phyloP scores from a whole-genome alignment of 148 eudicot species.

The Cornus florida region DNA sequence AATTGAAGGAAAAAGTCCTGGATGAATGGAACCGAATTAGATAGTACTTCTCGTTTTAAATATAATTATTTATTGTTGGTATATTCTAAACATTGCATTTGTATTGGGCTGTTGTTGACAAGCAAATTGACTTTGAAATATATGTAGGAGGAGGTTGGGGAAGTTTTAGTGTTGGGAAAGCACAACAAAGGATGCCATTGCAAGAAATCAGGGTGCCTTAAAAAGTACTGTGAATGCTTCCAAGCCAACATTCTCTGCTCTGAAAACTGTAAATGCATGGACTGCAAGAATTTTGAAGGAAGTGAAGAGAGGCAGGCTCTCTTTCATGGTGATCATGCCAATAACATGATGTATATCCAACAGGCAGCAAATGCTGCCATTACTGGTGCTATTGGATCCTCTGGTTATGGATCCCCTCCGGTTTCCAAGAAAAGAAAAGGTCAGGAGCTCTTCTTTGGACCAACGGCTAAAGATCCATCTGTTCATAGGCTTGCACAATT shows the following conservation, averaged over 20 bases:
- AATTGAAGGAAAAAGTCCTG: neutral
- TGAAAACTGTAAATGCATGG: slow-evolving; percentile 92
- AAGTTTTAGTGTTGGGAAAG: slow-evolving; percentile 58
- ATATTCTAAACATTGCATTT: neutral
- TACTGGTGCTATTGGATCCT: slow-evolving; percentile 94
- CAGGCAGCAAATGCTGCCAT: slow-evolving; percentile 99
- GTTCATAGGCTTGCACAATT: slow-evolving; percentile 48
- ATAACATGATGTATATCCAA: slow-evolving; percentile 68
- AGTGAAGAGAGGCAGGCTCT: slow-evolving; percentile 97
- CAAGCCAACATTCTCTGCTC: slow-evolving; percentile 98
- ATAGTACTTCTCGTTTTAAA: neutral
- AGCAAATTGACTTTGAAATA: neutral
- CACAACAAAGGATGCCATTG: slow-evolving; percentile 99
- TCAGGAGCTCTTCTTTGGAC: slow-evolving; percentile 63
- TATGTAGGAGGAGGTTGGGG: slow-evolving; percentile 79
- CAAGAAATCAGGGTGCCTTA: slow-evolving; percentile 98
- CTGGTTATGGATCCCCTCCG: slow-evolving; percentile 87
- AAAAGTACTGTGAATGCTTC: slow-evolving; percentile 97
- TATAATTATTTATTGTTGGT: neutral
- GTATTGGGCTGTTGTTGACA: neutral
- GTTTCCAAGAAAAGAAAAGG: slow-evolving; percentile 72
- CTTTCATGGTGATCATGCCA: slow-evolving; percentile 89
- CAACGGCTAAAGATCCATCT: slow-evolving; percentile 60
- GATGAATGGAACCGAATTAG: neutral
- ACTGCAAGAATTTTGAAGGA: slow-evolving; percentile 97